Evolutionary conservation across 306 rosid genomes (phyloP).

Genomic region (Vigna mungo): DNA sequence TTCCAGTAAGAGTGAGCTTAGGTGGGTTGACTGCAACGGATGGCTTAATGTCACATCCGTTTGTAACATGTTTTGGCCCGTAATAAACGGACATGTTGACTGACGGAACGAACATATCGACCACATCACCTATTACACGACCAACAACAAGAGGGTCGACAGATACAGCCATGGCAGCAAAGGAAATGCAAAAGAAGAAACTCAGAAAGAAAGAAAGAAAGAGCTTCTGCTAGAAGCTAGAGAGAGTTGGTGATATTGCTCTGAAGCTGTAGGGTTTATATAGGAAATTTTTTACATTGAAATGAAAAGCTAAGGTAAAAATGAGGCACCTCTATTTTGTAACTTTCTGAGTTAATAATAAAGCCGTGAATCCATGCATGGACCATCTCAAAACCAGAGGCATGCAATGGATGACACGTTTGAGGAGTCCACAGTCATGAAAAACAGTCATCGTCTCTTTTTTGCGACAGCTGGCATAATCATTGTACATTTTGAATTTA

Average conservation of each 20-base stretch:
- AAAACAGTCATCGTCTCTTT: constrained; percentile 40
- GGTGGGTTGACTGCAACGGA: constrained; percentile 70
- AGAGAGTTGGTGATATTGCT: not conserved
- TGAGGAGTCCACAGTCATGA: not conserved
- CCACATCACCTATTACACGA: constrained; percentile 84
- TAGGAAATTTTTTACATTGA: not conserved
- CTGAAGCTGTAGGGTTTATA: constrained; percentile 46
- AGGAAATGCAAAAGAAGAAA: not conserved
- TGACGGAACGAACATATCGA: constrained; percentile 81
- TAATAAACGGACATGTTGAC: constrained; percentile 73
- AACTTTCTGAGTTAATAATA: not conserved
- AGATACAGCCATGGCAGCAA: constrained; percentile 61
- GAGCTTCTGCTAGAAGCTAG: too few species aligned
- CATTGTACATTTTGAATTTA: not conserved
- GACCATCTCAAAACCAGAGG: constrained; percentile 42
- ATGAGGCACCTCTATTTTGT: not conserved
- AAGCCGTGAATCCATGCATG: constrained; percentile 51
- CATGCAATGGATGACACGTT: constrained; percentile 54
- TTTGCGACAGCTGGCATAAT: constrained; percentile 35
- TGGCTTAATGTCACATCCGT: constrained; percentile 88
- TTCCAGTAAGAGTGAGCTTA: constrained; percentile 60
- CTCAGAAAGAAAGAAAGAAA: not conserved
- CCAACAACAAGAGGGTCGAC: constrained; percentile 91
- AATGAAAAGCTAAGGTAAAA: not conserved
- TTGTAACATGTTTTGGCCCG: constrained; percentile 77